Base-by-base conservation (phyloP, 495 filamentous ascomycete species). In the Sphaerosporella brunnea region DNA sequence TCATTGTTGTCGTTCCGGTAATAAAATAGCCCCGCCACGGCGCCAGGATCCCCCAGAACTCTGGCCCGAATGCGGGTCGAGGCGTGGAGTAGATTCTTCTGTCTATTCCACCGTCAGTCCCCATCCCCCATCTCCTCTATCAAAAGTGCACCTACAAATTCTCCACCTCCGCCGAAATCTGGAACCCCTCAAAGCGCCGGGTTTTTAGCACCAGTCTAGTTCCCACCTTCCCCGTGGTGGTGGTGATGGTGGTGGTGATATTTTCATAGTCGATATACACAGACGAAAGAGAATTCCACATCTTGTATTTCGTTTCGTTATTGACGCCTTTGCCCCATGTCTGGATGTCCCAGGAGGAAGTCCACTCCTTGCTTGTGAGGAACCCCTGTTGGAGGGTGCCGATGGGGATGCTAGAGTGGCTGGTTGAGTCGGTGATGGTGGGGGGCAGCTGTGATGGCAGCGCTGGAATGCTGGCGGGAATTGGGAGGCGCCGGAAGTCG, bases 21-120 rank as follows among this genome's bases (percentile, higher is more conserved):
- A 18, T 81, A 83, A 63, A 86, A 84, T 49, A 82, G 69, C 28
- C 79, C 80, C 0, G 77, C 77, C 42, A 79, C 75, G 23, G 77
- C 79, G 38, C 80, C 78, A 0, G 63, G 60, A 0, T 66, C 63
- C 1, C 73, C 74, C 2, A 63, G 39, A 4, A 71, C 72, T 23
- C 72, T 66, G 5, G 70, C 69, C 16, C 71, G 67, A 54, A 85
- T 72, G 18, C 82, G 75, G 39, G 61, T 24, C 5, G 59, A 61
- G 20, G 59, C 59, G 23, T 58, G 51, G 16, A 60, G 26, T 18
- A 62, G 10, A 26, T 58, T 56, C 11, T 50, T 55, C 16, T 51
- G 44, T 9, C 55, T 57, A 23, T 38, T 4, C 7, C 18, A 9
- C 24, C 20, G 0, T 36, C 38, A 23, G 9, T 11, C 10, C 37